Evolutionary conservation across 2,329 filamentous ascomycete genomes (phyloP), one percentile per base, ranked within the genome.

Genomic region (Dactylellina sp.): DNA sequence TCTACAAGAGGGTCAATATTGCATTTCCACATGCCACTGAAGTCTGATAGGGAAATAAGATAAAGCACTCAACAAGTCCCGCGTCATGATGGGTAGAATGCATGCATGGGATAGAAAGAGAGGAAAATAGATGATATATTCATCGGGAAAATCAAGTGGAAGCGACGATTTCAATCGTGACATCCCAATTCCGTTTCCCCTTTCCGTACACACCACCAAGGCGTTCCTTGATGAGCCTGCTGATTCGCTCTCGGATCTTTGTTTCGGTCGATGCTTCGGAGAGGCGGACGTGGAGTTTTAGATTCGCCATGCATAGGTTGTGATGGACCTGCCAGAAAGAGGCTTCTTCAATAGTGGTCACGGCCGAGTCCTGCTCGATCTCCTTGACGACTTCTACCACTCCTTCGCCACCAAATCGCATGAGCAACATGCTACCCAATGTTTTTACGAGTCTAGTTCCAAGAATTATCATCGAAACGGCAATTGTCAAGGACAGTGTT

Each of bases 281-380:
- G 75, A 82, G 84, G 2, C 83, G 80, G 24, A 97, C 87, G 71
- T 89, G 86, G 18, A 99, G 82, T 81, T 92, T 96, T 77, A 99
- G 81, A 80, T 96, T 97, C 7, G 95, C 95, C 90, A 98, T 96
- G 79, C 93, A 96, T 42, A 98, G 84, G 1, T 94, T 93, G 80
- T 98, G 97, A 82, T 99, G 95, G 12, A 97, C 95, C 83, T 99
- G 95, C 95, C 95, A 99, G 81, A 99, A 97, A 80, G 93, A 89
- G 1, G 93, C 94, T 79, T 97, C 93, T 68, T 97, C 92, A 50
- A 99, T 88, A 0, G 86, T 86, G 47, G 86, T 86, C 24, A 98
- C 88, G 63, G 86, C 86, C 1, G 91, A 88, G 78, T 97, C 93
- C 0, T 88, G 86, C 80, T 93, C 89, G 57, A 99, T 93, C 80